A percentile compares a stretch with the other conserved stretches of the same genome.
Conservation (phyloP, 768 basidiomycete species). For the Boletus sp. region DNA sequence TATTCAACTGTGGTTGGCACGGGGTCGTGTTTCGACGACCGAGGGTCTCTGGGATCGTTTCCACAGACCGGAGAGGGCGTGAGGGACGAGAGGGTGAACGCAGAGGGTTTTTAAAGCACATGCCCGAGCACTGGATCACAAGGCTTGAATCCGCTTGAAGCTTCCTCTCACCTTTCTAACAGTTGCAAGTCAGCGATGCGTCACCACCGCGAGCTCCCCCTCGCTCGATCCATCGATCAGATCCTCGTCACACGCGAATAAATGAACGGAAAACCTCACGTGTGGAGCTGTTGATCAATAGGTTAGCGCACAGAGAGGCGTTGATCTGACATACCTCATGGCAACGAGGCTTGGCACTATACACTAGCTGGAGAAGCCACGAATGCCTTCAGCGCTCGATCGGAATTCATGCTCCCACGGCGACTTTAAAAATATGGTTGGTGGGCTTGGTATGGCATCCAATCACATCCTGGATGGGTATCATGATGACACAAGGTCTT, state of each 20-base stretch:
- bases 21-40: neutral
- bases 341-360: neutral
- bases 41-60: neutral
- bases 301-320: neutral
- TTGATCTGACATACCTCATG: neutral
- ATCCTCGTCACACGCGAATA: neutral
- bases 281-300: neutral
- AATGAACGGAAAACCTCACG: neutral
- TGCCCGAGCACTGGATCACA: neutral
- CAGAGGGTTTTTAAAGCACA: slow-evolving; percentile 4
- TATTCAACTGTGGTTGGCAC: neutral
- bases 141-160: neutral
- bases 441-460: neutral
- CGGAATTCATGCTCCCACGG: neutral
- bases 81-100: neutral
- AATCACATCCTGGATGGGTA: neutral
- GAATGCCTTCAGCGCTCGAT: neutral
- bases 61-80: neutral
- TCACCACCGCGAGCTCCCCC: neutral
- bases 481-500: neutral
- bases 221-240: neutral
- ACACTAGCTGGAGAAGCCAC: neutral
- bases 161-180: neutral
- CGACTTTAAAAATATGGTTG: neutral
- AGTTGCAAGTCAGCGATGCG: neutral